Conservation (phyloP, 2,329 filamentous ascomycete species). For the Cladosporium oxysporum region DNA sequence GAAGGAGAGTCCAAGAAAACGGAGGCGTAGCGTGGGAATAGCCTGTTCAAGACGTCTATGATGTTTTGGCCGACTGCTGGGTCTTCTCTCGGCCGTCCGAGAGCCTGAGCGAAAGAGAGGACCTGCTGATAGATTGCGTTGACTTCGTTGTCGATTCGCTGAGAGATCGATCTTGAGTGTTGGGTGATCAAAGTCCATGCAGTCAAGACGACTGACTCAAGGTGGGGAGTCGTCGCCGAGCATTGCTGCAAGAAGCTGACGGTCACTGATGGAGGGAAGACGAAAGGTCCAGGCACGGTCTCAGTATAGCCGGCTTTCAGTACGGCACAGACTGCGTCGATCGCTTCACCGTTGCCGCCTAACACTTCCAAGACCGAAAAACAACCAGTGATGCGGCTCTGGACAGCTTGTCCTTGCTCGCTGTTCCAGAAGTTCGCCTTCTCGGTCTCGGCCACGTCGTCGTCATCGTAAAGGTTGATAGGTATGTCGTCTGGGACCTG, state of each 20-base stretch:
- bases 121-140: constrained; percentile 62
- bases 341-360: constrained; percentile 63
- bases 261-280: constrained; percentile 67
- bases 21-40: constrained; percentile 62
- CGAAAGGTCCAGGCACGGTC: constrained; percentile 72
- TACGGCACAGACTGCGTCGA: constrained; percentile 71
- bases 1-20: constrained; percentile 63
- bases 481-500: constrained; percentile 67
- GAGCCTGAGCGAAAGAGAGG: constrained; percentile 60
- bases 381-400: constrained; percentile 54
- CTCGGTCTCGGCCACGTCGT: constrained; percentile 29
- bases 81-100: constrained; percentile 66
- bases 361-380: constrained; percentile 58
- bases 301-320: constrained; percentile 76
- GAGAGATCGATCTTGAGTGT: constrained; percentile 41
- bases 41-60: constrained; percentile 69
- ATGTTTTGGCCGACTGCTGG: constrained; percentile 72
- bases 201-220: constrained; percentile 70
- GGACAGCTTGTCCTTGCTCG: constrained; percentile 51
- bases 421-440: constrained; percentile 49
- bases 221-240: constrained; percentile 63
- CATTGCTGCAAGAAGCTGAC: constrained; percentile 59
- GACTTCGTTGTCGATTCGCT: constrained; percentile 52
- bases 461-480: constrained; percentile 65
- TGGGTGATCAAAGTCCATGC: constrained; percentile 65